phyloP scores from a whole-genome alignment of 148 eudicot genomes.

The Chenopodium suecicum region DNA sequence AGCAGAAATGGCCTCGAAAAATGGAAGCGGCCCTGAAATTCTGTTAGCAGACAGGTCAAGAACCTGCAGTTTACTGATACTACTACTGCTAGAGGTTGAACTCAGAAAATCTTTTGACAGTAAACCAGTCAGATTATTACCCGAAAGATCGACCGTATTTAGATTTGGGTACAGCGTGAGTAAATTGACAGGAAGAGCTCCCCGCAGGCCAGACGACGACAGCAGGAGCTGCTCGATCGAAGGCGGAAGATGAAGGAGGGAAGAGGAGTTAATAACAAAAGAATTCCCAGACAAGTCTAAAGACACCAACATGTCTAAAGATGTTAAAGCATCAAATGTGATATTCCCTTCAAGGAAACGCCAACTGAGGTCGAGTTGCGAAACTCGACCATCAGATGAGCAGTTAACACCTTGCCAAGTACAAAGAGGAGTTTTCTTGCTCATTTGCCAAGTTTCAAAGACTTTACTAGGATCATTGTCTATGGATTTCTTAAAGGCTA shows the following conservation, averaged over 20 bases:
- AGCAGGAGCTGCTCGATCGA: conserved; percentile 51
- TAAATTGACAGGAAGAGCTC: conserved; percentile 51
- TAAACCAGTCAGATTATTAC: conserved; percentile 62
- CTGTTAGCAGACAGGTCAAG: conserved; percentile 69
- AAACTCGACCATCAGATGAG: conserved; percentile 49
- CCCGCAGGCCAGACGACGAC: conserved; percentile 53
- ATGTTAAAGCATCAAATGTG: conserved; percentile 48
- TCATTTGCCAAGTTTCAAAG: conserved; percentile 53
- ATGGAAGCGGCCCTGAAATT: conserved; percentile 39
- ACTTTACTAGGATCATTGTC: conserved; percentile 50
- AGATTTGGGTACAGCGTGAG: conserved; percentile 51
- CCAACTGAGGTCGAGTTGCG: conserved; percentile 69
- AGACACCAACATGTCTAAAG: conserved; percentile 57
- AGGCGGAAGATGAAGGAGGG: conserved; percentile 63
- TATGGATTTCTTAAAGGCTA: conserved; percentile 70
- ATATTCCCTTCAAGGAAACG: conserved; percentile 49
- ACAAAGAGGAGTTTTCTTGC: conserved; percentile 46
- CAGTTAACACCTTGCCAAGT: conserved; percentile 73
- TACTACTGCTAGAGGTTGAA: conserved; percentile 19
- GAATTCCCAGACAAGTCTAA: conserved; percentile 69
- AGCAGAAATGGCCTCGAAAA: conserved; percentile 40
- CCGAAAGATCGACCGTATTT: conserved; percentile 52
- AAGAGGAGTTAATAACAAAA: conserved; percentile 51
- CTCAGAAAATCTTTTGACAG: conserved; percentile 45
- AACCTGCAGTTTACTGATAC: conserved; percentile 40